Conservation (phyloP, 2,329 filamentous ascomycete species). For the Talaromyces rugulosus region DNA sequence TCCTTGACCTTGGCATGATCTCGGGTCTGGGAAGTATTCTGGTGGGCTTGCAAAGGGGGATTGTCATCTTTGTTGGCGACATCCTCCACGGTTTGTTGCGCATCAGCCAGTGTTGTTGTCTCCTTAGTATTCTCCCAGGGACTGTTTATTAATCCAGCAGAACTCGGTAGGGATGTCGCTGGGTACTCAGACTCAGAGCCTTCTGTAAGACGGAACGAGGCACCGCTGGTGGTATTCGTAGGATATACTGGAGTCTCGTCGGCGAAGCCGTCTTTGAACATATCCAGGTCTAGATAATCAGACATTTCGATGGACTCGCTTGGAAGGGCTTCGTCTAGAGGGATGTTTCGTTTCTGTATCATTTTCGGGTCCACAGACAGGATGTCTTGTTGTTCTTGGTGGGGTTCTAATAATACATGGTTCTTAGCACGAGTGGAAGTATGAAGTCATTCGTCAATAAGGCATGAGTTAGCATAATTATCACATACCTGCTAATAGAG, state of each 20-base stretch:
- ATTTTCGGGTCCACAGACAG: not conserved
- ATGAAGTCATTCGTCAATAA: not conserved
- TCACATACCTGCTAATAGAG: not conserved
- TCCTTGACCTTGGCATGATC: not conserved
- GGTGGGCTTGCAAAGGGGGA: not conserved
- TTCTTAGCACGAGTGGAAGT: not conserved
- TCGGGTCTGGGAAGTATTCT: not conserved
- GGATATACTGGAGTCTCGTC: not conserved
- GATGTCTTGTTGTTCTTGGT: not conserved
- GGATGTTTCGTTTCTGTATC: not conserved
- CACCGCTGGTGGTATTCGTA: not conserved
- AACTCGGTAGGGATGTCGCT: not conserved
- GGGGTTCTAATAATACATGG: not conserved
- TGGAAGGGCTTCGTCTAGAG: not conserved
- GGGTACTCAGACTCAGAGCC: not conserved
- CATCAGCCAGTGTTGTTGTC: not conserved
- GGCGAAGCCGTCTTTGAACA: not conserved
- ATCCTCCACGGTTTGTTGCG: not conserved
- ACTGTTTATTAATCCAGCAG: not conserved
- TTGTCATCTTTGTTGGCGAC: not conserved
- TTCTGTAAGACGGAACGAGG: not conserved
- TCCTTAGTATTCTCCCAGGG: not conserved
- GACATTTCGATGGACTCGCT: not conserved
- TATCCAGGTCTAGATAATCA: not conserved
- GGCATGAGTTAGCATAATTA: not conserved